Conservation (phyloP, 768 basidiomycete species). For the Tulasnella sp. region DNA sequence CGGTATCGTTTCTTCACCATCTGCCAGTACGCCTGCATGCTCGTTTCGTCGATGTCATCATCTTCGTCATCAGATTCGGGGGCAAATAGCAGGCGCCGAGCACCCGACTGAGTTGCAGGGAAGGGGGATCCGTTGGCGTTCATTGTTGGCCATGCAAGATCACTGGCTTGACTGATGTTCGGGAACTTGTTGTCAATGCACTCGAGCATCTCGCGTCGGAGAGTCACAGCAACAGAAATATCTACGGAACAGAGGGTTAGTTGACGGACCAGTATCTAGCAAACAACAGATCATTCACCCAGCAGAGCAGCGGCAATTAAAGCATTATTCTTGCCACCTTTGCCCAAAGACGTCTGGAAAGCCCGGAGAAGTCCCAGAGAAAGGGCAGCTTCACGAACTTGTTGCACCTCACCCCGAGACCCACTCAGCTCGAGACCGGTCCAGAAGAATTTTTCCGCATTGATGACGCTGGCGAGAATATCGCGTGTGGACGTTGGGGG, state of each 20-base stretch:
- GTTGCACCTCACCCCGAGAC: conserved; percentile 53
- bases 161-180: conserved; percentile 41
- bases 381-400: conserved; percentile 66
- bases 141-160: conserved; percentile 66
- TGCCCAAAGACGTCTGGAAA: conserved; percentile 75
- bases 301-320: conserved; percentile 55
- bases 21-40: conserved; percentile 55
- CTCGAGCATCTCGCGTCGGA: conserved; percentile 81
- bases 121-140: conserved; percentile 39
- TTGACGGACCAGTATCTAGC: not conserved
- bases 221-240: conserved; percentile 62
- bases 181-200: conserved; percentile 65
- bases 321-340: conserved; percentile 42
- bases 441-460: conserved; percentile 66
- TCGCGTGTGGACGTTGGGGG: conserved; percentile 46
- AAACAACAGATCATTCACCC: conserved; percentile 37
- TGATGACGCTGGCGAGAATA: conserved; percentile 51
- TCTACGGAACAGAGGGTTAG: conserved; percentile 41
- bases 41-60: conserved; percentile 27
- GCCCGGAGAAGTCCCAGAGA: conserved; percentile 63
- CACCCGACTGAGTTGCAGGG: conserved; percentile 21
- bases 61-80: conserved; percentile 34
- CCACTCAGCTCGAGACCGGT: conserved; percentile 50
- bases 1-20: conserved; percentile 48
- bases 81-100: not conserved